A percentile compares a stretch with the other conserved stretches of the same genome.
These are phyloP conservation scores for Acer yangbiense DNA, from an alignment of 345 rosid species.

Conservation along the genomic window DNA sequence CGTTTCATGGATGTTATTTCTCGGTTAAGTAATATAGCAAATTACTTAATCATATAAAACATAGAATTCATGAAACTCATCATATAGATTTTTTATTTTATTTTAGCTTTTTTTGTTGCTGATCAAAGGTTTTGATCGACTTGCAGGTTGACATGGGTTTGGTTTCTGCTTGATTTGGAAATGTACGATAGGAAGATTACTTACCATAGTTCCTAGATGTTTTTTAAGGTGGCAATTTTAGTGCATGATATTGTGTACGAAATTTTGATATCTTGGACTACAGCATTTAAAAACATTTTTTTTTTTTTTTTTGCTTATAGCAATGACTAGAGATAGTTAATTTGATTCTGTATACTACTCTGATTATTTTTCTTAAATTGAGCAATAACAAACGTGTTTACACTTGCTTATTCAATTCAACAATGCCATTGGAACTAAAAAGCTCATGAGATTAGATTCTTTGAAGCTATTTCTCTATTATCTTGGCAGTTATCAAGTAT, in stretches of 20 bases:
- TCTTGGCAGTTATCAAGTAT: background rate
- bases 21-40: background rate
- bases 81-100: background rate
- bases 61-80: background rate
- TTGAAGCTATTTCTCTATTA: background rate
- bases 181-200: conserved; percentile 18
- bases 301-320: conserved; percentile 1
- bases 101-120: conserved; percentile 4
- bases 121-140: conserved; percentile 16
- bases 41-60: background rate
- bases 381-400: background rate
- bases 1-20: background rate
- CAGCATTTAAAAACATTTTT: conserved; percentile 13
- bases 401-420: background rate
- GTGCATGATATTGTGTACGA: conserved; percentile 24
- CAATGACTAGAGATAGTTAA: conserved; percentile 18
- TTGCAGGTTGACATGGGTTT: conserved; percentile 29
- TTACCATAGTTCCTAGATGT: conserved; percentile 12
- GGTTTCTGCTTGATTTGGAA: conserved; percentile 24
- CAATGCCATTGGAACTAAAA: background rate
- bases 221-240: conserved; percentile 33
- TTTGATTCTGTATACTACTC: conserved; percentile 34
- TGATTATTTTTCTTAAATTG: conserved; percentile 4
- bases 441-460: background rate
- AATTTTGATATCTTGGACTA: conserved; percentile 32